phyloP scores from a whole-genome alignment of 768 basidiomycete species.

The Crucibulum laeve region DNA sequence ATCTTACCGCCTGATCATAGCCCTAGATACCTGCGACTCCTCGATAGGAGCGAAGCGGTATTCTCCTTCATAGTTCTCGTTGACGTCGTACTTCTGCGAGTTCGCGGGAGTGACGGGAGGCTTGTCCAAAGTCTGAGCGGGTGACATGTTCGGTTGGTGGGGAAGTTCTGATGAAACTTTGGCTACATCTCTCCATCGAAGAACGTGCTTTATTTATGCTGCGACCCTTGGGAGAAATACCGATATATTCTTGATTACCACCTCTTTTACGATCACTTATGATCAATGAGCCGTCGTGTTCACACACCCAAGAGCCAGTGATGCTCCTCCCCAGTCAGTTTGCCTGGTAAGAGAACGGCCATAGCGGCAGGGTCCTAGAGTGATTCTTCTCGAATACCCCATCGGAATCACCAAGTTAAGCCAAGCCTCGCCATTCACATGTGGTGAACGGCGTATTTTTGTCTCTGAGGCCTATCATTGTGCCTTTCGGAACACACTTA shows the following conservation, averaged over 20 bases:
- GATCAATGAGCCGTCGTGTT: no score
- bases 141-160: constrained; percentile 6
- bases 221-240: background rate
- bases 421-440: background rate
- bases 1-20: constrained; percentile 68
- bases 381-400: background rate
- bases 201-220: background rate
- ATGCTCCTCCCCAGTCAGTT: no score
- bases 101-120: constrained; percentile 2
- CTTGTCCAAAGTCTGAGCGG: constrained; percentile 8
- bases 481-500: no score
- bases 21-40: constrained; percentile 71
- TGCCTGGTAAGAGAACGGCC: no score
- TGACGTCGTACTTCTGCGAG: constrained; percentile 28
- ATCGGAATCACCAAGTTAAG: background rate
- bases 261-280: no score
- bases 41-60: constrained; percentile 72
- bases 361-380: no score
- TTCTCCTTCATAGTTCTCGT: constrained; percentile 56
- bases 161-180: background rate
- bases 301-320: no score
- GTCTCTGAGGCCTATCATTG: no score
- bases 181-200: background rate
- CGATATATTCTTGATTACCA: no score
- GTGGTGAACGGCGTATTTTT: background rate